Evolutionary conservation across 192 early-diverging fungal genomes (phyloP).

Genomic region (Backusella tarrabulga): DNA sequence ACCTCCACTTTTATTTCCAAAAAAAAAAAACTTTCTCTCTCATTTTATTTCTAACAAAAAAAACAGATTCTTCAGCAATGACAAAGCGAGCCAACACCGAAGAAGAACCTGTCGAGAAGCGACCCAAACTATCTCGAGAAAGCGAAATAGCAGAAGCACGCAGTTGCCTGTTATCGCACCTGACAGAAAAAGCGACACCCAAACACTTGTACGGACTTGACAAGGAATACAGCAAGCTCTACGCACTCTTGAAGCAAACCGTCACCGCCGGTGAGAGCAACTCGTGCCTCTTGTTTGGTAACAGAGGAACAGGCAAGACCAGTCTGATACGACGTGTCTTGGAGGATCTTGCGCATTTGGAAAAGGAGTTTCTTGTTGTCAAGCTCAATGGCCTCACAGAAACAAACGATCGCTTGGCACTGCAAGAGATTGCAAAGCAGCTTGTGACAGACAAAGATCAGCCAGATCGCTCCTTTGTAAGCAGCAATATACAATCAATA

Average conservation of each 20-base stretch:
- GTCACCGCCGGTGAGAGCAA: constrained; percentile 78
- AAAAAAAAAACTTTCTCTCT: neutral
- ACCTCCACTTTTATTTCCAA: no score
- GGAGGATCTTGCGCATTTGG: constrained; percentile 21
- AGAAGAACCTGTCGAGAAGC: neutral
- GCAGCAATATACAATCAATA: neutral
- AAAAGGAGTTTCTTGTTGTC: constrained; percentile 61
- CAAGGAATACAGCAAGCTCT: constrained; percentile 49
- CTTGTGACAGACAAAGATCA: constrained; percentile 57
- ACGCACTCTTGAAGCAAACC: constrained; percentile 59
- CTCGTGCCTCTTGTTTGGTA: constrained; percentile 82
- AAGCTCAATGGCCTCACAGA: constrained; percentile 78
- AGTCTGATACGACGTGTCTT: constrained; percentile 30
- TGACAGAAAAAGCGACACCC: constrained; percentile 37
- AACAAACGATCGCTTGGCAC: constrained; percentile 76
- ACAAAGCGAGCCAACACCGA: neutral
- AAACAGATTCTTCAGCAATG: neutral
- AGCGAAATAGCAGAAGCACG: neutral
- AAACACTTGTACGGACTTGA: constrained; percentile 42
- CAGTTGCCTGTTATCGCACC: neutral
- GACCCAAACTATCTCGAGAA: neutral
- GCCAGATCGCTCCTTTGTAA: constrained; percentile 22
- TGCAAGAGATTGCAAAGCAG: constrained; percentile 83
- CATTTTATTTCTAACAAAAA: neutral
- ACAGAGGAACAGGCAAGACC: constrained; percentile 77